Evolutionary conservation across 2,329 filamentous ascomycete genomes (phyloP).

Genomic region (Botryotinia globosa): DNA sequence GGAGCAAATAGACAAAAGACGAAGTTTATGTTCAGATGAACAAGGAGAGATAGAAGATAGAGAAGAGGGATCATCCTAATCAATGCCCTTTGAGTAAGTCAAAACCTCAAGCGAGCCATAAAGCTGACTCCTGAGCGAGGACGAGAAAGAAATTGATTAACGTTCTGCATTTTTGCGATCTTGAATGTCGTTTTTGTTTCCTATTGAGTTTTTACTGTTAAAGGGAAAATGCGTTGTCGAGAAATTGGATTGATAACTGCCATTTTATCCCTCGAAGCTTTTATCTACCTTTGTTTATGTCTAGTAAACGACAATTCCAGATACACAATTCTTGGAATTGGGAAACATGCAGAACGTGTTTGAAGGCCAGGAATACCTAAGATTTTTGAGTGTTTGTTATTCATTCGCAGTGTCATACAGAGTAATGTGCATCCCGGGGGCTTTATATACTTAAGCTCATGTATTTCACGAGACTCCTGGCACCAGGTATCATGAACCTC

Average conservation of each 20-base stretch:
- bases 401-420: background rate
- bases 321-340: background rate
- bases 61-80: too few species aligned
- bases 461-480: background rate
- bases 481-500: background rate
- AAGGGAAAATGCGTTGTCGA: background rate
- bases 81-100: background rate
- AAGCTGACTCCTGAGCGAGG: background rate
- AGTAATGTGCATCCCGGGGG: background rate
- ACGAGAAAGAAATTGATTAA: fast-evolving
- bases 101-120: background rate
- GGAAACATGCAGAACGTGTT: background rate
- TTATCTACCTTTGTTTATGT: background rate
- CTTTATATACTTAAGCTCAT: background rate
- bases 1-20: background rate
- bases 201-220: too few species aligned
- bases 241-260: background rate
- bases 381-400: background rate
- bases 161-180: fast-evolving
- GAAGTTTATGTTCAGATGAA: background rate
- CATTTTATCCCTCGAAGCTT: fast-evolving
- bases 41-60: background rate
- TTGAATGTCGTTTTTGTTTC: too few species aligned
- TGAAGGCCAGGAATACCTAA: background rate
- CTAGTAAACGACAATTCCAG: fast-evolving